Conservation (phyloP, 768 basidiomycete genomes). For the Suillus bovinus region DNA sequence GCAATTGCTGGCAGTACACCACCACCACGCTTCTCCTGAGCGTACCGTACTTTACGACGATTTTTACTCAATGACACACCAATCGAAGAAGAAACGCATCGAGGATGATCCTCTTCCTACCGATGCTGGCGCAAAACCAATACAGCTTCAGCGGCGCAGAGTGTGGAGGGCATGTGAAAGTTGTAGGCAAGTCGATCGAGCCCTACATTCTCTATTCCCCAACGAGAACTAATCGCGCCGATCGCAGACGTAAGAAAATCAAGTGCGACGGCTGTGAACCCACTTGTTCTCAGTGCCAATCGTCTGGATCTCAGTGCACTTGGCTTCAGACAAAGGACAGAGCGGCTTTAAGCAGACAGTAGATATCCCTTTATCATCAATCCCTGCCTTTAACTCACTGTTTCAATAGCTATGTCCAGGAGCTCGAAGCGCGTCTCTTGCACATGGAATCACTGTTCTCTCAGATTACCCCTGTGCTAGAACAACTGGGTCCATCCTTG, state of each 20-base stretch:
- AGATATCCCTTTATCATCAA: slow-evolving; percentile 31
- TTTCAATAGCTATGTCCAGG: slow-evolving; percentile 76
- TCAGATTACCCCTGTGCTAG: slow-evolving; percentile 78
- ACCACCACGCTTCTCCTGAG: slow-evolving; percentile 20
- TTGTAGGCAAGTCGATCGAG: slow-evolving; percentile 61
- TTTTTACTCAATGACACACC: slow-evolving; percentile 48
- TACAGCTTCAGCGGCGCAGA: slow-evolving; percentile 75
- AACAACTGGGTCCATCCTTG: slow-evolving; percentile 62
- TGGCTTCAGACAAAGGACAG: slow-evolving; percentile 93
- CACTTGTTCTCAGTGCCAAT: slow-evolving; percentile 77
- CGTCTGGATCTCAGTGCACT: slow-evolving; percentile 76
- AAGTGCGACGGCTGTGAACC: slow-evolving; percentile 91
- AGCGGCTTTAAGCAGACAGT: slow-evolving; percentile 89
- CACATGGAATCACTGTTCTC: slow-evolving; percentile 88
- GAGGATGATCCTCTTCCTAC: slow-evolving; percentile 51
- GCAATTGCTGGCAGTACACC: slow-evolving; percentile 22
- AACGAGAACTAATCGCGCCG: slow-evolving; percentile 20
- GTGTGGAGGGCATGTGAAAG: slow-evolving; percentile 92
- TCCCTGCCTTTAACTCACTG: slow-evolving; percentile 20
- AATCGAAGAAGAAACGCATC: slow-evolving; percentile 76
- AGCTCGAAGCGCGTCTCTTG: slow-evolving; percentile 82
- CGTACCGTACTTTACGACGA: slow-evolving; percentile 42
- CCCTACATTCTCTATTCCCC: slow-evolving; percentile 11
- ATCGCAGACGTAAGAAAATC: slow-evolving; percentile 82
- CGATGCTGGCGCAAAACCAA: slow-evolving; percentile 65